Evolutionary conservation across 2,329 filamentous ascomycete genomes (phyloP).

Genomic region (Elsinoe perseae): DNA sequence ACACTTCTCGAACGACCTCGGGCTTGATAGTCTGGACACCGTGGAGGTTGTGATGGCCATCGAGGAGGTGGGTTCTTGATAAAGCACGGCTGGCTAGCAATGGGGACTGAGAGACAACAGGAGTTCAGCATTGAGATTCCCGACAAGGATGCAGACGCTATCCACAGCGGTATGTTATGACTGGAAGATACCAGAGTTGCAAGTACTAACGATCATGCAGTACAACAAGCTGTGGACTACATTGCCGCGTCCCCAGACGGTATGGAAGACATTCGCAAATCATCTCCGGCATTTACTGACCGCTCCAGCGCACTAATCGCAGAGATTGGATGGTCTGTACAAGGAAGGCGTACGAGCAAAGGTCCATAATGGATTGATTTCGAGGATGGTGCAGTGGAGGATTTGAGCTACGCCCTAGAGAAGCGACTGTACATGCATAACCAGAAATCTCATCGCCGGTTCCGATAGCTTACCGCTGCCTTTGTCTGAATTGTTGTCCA

Average conservation of each 20-base stretch:
- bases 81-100: background rate
- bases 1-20: conserved; percentile 93
- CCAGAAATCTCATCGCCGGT: background rate
- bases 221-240: conserved; percentile 91
- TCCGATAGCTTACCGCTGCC: background rate
- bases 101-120: conserved; percentile 35
- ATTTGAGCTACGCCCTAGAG: conserved; percentile 10
- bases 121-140: conserved; percentile 93
- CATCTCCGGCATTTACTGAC: background rate
- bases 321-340: background rate
- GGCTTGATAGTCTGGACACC: conserved; percentile 93
- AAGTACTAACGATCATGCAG: conserved; percentile 43
- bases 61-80: conserved; percentile 63
- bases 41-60: conserved; percentile 99
- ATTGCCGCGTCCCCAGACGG: conserved; percentile 89
- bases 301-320: conserved; percentile 27
- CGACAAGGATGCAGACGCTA: conserved; percentile 90
- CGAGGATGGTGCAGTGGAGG: background rate
- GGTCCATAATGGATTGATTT: background rate
- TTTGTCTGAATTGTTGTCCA: background rate
- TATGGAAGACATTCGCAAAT: conserved; percentile 45
- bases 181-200: background rate
- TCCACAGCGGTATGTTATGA: conserved; percentile 73
- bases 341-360: background rate
- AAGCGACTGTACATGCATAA: conserved; percentile 15